Evolutionary conservation across 2,329 filamentous ascomycete species (phyloP).

Genomic region (Aureobasidium zeae): DNA sequence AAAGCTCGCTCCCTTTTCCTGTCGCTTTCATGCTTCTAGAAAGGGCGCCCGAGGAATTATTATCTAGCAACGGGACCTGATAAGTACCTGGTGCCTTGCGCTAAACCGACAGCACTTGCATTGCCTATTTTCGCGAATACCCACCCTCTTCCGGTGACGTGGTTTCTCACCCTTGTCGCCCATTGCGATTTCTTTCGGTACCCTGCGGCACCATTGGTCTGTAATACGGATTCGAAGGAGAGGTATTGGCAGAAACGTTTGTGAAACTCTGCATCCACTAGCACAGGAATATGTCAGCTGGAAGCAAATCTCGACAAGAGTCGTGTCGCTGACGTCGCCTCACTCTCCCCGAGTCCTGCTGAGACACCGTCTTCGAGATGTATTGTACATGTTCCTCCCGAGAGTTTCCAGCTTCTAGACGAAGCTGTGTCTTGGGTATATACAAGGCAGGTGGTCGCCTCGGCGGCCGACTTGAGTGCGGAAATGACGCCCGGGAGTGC

Average conservation of each 20-base stretch:
- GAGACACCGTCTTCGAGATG: too few relatives aligned
- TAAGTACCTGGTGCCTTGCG: too few relatives aligned
- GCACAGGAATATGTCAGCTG: slow-evolving; percentile 11
- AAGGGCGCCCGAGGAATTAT: too few relatives aligned
- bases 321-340: too few relatives aligned
- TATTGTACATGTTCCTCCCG: too few relatives aligned
- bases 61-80: too few relatives aligned
- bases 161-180: too few relatives aligned
- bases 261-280: slow-evolving; percentile 15
- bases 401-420: slow-evolving; percentile 5
- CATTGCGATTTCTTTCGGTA: too few relatives aligned
- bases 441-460: neutral
- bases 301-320: slow-evolving; percentile 4
- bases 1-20: slow-evolving; percentile 10
- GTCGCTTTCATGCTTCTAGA: slow-evolving; percentile 13
- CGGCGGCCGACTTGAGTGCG: neutral
- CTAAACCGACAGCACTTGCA: too few relatives aligned
- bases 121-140: too few relatives aligned
- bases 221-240: slow-evolving; percentile 7
- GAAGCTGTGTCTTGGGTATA: slow-evolving; percentile 2
- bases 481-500: slow-evolving; percentile 8
- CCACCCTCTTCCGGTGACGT: too few relatives aligned
- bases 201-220: slow-evolving; percentile 13
- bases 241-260: slow-evolving; percentile 15
- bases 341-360: too few relatives aligned